Evolutionary conservation across 768 basidiomycete genomes (phyloP).

Genomic region (Trametes cubensis): DNA sequence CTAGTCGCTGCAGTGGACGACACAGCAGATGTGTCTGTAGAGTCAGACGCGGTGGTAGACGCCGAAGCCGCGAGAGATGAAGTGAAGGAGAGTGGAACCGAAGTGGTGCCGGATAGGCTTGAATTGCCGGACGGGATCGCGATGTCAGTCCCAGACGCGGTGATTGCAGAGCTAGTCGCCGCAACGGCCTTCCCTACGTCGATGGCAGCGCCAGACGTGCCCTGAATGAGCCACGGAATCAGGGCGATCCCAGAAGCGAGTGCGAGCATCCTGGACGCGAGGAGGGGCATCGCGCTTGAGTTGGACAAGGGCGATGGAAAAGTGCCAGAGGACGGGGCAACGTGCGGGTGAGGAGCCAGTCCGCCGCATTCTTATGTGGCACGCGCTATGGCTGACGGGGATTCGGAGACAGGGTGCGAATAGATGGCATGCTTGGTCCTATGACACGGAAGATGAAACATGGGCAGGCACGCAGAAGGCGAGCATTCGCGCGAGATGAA

Average conservation of each 20-base stretch:
- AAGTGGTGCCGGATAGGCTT: not conserved
- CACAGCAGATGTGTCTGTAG: not conserved
- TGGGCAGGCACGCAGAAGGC: constrained; percentile 2
- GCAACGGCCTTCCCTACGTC: not conserved
- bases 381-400: constrained; percentile 1
- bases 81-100: not conserved
- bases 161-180: not conserved
- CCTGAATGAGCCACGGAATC: not conserved
- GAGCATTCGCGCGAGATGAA: not conserved
- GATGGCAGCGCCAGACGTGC: constrained; percentile 1
- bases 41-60: not conserved
- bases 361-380: not conserved
- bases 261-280: constrained; percentile 2
- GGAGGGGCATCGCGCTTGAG: not conserved
- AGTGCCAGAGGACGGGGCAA: not conserved
- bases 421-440: constrained; percentile 13
- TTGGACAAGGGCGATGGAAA: not conserved
- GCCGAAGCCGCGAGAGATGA: not conserved
- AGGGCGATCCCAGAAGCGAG: not conserved
- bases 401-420: constrained; percentile 8
- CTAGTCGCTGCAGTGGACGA: not conserved
- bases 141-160: not conserved
- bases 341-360: not conserved
- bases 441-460: constrained; percentile 5
- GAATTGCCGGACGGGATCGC: not conserved